phyloP scores from a whole-genome alignment of 2,329 filamentous ascomycete genomes.

The Exutisphaerella laricina region DNA sequence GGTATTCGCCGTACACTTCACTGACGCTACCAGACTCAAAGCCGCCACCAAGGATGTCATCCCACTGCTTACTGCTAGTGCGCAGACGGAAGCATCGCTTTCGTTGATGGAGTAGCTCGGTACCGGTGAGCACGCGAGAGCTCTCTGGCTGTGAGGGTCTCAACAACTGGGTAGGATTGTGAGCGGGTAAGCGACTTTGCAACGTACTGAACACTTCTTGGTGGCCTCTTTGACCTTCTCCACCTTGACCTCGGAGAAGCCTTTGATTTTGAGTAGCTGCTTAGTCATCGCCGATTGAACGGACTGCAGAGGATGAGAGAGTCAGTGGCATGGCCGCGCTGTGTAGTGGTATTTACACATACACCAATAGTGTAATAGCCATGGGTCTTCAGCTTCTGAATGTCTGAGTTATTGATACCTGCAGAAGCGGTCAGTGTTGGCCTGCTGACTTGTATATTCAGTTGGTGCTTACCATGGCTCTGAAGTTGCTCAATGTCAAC shows the following conservation, averaged over 20 bases:
- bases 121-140: conserved; percentile 59
- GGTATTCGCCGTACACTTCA: conserved; percentile 57
- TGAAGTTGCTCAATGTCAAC: conserved; percentile 63
- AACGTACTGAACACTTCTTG: conserved; percentile 52
- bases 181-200: no score
- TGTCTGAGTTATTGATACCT: conserved; percentile 61
- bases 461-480: conserved; percentile 49
- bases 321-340: no score
- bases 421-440: conserved; percentile 1
- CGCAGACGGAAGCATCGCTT: conserved; percentile 60
- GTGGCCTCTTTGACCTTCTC: conserved; percentile 66
- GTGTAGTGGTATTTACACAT: no score
- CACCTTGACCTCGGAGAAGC: conserved; percentile 64
- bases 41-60: conserved; percentile 56
- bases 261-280: conserved; percentile 60
- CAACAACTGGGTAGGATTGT: no score
- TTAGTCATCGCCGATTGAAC: conserved; percentile 56
- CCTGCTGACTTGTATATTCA: neutral
- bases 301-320: no score
- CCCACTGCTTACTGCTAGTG: conserved; percentile 65
- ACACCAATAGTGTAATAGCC: conserved; percentile 61
- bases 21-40: conserved; percentile 67
- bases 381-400: conserved; percentile 58
- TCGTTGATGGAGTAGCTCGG: conserved; percentile 58
- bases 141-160: conserved; percentile 46